These are phyloP conservation scores for Tricholoma flavovirens DNA, from an alignment of 768 basidiomycete species.

Conservation along the genomic window DNA sequence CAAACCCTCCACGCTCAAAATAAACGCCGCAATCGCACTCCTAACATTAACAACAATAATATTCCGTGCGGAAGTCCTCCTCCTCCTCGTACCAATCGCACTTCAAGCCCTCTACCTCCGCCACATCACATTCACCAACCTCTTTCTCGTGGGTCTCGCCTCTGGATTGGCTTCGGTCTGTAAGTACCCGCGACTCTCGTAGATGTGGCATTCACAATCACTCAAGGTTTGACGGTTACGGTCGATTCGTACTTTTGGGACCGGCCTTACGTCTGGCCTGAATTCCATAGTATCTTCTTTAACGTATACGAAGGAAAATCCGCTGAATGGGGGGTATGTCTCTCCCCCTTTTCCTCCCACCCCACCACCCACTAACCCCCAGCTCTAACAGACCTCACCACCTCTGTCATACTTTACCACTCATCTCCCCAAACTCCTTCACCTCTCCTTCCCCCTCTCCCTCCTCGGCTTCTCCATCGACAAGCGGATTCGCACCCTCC, in stretches of 20 bases:
- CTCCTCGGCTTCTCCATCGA: constrained; percentile 47
- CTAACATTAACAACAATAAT: constrained; percentile 65
- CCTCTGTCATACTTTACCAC: constrained; percentile 56
- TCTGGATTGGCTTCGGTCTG: constrained; percentile 48
- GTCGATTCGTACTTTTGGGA: constrained; percentile 90
- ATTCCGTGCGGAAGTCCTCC: constrained; percentile 73
- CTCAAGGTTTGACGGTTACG: constrained; percentile 48
- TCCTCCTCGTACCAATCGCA: constrained; percentile 57
- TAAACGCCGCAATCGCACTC: constrained; percentile 45
- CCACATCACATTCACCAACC: constrained; percentile 34
- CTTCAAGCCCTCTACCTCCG: constrained; percentile 45
- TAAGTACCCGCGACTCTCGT: constrained; percentile 20
- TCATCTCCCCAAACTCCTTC: constrained; percentile 73
- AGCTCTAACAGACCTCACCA: constrained; percentile 57
- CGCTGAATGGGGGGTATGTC: constrained; percentile 85
- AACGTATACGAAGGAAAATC: constrained; percentile 87
- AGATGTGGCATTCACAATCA: not conserved
- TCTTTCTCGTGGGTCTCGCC: constrained; percentile 46
- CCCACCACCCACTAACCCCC: not conserved
- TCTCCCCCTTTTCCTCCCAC: not conserved
- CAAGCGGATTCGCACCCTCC: constrained; percentile 41
- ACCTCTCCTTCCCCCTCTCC: constrained; percentile 58
- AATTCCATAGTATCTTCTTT: constrained; percentile 71
- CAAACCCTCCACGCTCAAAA: constrained; percentile 28
- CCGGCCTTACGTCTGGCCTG: constrained; percentile 76